Conservation (phyloP, 345 rosid genomes). For the Euclidium syriacum region DNA sequence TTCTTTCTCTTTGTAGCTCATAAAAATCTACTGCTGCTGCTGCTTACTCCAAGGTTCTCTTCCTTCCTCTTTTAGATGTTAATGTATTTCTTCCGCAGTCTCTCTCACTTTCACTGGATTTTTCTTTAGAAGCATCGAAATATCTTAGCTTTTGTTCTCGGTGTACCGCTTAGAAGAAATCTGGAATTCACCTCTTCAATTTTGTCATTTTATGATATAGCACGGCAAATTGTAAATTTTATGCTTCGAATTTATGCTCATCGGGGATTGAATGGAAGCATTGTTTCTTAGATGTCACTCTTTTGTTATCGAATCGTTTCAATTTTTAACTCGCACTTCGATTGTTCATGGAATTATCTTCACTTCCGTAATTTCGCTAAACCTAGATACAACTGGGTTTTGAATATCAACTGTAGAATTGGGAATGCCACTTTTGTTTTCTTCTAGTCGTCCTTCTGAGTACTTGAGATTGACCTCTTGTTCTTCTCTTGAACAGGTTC, state of each 20-base stretch:
- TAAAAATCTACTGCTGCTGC: background rate
- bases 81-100: background rate
- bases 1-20: conserved; percentile 4
- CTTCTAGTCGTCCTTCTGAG: background rate
- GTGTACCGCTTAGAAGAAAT: background rate
- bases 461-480: conserved; percentile 5
- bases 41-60: conserved; percentile 13
- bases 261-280: background rate
- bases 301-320: background rate
- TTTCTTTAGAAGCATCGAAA: background rate
- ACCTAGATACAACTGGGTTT: background rate
- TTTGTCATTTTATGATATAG: background rate
- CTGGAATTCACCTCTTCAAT: background rate
- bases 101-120: background rate
- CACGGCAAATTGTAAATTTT: background rate
- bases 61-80: background rate
- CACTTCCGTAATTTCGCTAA: background rate
- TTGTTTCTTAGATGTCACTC: background rate
- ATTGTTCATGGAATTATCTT: background rate
- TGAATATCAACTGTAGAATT: background rate
- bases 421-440: no score
- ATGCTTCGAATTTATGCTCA: background rate
- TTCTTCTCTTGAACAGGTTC: conserved; percentile 28
- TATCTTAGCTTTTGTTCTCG: background rate
- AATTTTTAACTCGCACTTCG: background rate